Conservation (phyloP, 768 basidiomycete species). For the Tephrocybe rancida region DNA sequence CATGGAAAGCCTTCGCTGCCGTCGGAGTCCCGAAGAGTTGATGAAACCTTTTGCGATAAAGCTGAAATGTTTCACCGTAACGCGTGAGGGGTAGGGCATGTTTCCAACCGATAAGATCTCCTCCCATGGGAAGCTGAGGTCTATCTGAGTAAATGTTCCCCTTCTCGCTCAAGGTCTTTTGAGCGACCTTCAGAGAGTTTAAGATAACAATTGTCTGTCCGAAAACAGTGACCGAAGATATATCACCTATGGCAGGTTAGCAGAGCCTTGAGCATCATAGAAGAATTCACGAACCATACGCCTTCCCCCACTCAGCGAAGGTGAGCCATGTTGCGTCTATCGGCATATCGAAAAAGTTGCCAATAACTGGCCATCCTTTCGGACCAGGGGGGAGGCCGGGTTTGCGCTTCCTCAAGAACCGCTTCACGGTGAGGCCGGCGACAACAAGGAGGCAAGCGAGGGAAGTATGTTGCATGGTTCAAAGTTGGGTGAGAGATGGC, state of each 20-base stretch:
- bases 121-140: conserved; percentile 36
- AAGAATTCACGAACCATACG: conserved; percentile 28
- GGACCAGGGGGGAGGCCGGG: conserved; percentile 40
- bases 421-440: no score
- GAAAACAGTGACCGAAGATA: conserved; percentile 23
- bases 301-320: conserved; percentile 31
- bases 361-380: conserved; percentile 35
- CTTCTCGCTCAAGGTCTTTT: conserved; percentile 55
- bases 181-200: conserved; percentile 39
- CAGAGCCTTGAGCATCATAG: background rate
- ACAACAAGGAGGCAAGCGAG: no score
- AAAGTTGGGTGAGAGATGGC: no score
- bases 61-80: conserved; percentile 16
- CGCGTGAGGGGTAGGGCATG: conserved; percentile 10
- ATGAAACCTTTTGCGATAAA: conserved; percentile 13
- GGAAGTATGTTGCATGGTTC: no score
- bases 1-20: background rate
- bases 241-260: background rate
- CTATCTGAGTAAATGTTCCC: conserved; percentile 58
- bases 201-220: conserved; percentile 49
- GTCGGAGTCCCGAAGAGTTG: background rate
- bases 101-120: conserved; percentile 28
- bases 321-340: conserved; percentile 24
- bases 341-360: conserved; percentile 34
- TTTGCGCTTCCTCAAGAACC: no score